A percentile compares a stretch with the other conserved stretches of the same genome.
These are phyloP conservation scores for Metschnikowia kunwiensis DNA, from an alignment of 805 yeast species.

Conservation along the genomic window DNA sequence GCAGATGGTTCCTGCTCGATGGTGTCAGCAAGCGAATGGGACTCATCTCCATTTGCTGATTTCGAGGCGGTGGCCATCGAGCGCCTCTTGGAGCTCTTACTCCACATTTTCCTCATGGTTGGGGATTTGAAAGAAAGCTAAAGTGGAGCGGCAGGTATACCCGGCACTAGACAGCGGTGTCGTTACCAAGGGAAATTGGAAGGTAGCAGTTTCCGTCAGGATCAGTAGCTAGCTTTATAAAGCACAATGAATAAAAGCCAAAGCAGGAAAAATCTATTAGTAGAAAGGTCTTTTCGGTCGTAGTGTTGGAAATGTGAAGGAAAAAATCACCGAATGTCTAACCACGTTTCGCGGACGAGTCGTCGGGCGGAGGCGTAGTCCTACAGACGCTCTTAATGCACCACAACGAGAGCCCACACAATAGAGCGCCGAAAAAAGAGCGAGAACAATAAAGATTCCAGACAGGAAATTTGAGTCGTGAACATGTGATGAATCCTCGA, in stretches of 20 bases:
- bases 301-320: not conserved
- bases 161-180: too few species aligned
- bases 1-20: conserved; percentile 7
- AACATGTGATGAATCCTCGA: too few species aligned
- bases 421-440: conserved; percentile 1
- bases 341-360: conserved; percentile 5
- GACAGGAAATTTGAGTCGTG: conserved; percentile 1
- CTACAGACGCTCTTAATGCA: conserved; percentile 6
- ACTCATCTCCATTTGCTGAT: conserved; percentile 4
- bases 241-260: too few species aligned
- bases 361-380: conserved; percentile 8
- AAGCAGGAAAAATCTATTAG: too few species aligned
- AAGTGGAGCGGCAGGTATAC: too few species aligned
- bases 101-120: conserved; percentile 20
- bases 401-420: conserved; percentile 9
- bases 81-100: conserved; percentile 17
- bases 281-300: too few species aligned
- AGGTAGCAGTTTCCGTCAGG: too few species aligned
- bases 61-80: conserved; percentile 13
- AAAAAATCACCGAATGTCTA: not conserved
- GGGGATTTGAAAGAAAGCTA: not conserved
- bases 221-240: too few species aligned
- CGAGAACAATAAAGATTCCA: conserved; percentile 1
- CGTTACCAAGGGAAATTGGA: too few species aligned
- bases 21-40: conserved; percentile 1